These are phyloP conservation scores for Botrytis hyacinthi DNA, from an alignment of 2,329 filamentous ascomycete genomes.

Conservation along the genomic window DNA sequence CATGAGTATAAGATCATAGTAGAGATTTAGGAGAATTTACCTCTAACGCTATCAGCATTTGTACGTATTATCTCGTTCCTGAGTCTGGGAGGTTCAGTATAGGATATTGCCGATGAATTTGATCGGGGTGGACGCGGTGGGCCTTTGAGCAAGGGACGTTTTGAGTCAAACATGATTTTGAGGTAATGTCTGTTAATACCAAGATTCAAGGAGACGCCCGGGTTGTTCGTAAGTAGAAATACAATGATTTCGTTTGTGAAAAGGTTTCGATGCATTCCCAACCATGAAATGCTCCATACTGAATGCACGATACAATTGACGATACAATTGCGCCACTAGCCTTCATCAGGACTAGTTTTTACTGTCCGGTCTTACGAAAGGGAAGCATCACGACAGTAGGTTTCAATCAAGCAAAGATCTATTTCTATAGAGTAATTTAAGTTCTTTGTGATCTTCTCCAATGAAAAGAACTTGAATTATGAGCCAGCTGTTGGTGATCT, in stretches of 20 bases:
- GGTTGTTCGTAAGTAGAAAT: not conserved
- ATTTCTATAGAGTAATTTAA: not conserved
- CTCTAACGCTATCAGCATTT: not conserved
- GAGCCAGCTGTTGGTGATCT: not conserved
- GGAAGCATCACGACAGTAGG: not conserved
- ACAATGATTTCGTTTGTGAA: not conserved
- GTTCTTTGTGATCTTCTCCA: not conserved
- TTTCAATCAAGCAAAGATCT: not conserved
- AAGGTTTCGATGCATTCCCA: not conserved
- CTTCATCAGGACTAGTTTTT: not conserved
- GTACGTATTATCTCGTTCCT: slow-evolving; percentile 26
- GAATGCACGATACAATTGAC: not conserved
- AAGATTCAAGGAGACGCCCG: too few species aligned
- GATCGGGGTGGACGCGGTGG: slow-evolving; percentile 25
- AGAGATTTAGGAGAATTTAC: not conserved
- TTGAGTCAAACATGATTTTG: slow-evolving; percentile 5
- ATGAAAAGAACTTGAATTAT: not conserved
- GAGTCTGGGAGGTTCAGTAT: slow-evolving; percentile 27
- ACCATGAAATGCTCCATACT: too few species aligned
- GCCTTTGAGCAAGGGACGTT: slow-evolving; percentile 26
- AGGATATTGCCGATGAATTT: slow-evolving; percentile 23
- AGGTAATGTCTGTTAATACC: not conserved
- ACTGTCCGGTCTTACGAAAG: too few species aligned
- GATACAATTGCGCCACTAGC: not conserved
- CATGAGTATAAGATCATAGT: not conserved